Evolutionary conservation across 768 basidiomycete genomes (phyloP).

Genomic region (Pleurotus giganteus): DNA sequence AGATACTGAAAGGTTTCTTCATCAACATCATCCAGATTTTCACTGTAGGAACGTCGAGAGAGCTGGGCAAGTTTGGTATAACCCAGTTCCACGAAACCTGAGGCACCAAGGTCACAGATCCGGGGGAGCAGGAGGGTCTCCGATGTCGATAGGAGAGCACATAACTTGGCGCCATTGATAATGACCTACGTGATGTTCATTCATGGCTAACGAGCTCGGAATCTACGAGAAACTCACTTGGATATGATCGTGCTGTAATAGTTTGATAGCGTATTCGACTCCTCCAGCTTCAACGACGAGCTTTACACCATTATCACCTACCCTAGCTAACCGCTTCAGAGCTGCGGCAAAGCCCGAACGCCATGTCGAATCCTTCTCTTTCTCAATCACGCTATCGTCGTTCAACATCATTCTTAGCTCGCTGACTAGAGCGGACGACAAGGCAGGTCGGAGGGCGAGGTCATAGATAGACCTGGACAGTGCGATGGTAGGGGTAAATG

Average conservation of each 20-base stretch:
- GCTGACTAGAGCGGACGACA: not conserved
- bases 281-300: conserved; percentile 17
- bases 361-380: conserved; percentile 15
- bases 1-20: conserved; percentile 1
- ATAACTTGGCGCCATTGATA: not conserved
- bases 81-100: not conserved
- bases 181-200: not conserved
- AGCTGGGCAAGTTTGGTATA: not conserved
- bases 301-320: conserved; percentile 10
- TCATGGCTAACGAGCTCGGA: not conserved
- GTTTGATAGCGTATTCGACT: conserved; percentile 16
- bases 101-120: not conserved
- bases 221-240: conserved; percentile 13
- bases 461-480: not conserved
- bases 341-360: conserved; percentile 16
- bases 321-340: conserved; percentile 10
- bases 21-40: not conserved
- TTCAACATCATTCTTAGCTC: conserved; percentile 10
- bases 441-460: not conserved
- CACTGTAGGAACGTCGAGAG: not conserved
- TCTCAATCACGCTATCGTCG: conserved; percentile 12
- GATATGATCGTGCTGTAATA: conserved; percentile 14
- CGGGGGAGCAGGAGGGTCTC: not conserved
- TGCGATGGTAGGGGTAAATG: not conserved
- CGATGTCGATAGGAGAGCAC: not conserved